These are phyloP conservation scores for Rossbeevera mucosa DNA, from an alignment of 768 basidiomycete species.

Conservation along the genomic window DNA sequence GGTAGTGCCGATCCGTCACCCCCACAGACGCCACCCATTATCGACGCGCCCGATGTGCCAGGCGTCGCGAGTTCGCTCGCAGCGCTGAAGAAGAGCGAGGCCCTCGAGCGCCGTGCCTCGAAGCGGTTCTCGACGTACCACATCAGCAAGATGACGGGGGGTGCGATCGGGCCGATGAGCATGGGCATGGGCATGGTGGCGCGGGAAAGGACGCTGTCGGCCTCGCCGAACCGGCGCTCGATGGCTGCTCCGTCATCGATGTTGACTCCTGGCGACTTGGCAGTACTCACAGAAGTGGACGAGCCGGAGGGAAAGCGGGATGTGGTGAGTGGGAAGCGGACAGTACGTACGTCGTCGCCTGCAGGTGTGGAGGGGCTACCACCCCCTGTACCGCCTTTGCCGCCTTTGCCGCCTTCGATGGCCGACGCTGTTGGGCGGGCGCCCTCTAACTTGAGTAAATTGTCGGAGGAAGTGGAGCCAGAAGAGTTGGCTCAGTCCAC, in stretches of 20 bases:
- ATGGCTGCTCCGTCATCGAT: constrained; percentile 53
- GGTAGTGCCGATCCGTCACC: constrained; percentile 22
- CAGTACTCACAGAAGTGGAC: constrained; percentile 69
- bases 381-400: constrained; percentile 45
- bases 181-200: constrained; percentile 17
- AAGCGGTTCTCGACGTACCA: constrained; percentile 96
- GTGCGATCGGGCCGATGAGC: constrained; percentile 3
- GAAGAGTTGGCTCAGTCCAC: constrained; percentile 15
- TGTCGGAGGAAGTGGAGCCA: constrained; percentile 18
- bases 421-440: constrained; percentile 32
- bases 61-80: constrained; percentile 79
- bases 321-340: constrained; percentile 22
- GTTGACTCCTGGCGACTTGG: constrained; percentile 67
- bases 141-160: constrained; percentile 87
- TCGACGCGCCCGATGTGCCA: constrained; percentile 43
- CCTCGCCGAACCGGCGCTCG: constrained; percentile 59
- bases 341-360: constrained; percentile 36
- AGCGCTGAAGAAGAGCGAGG: constrained; percentile 81
- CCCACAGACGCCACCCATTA: constrained; percentile 33
- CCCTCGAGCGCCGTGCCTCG: constrained; percentile 85
- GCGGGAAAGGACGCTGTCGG: constrained; percentile 44
- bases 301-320: constrained; percentile 33
- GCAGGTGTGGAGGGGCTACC: constrained; percentile 11
- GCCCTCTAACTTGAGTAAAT: constrained; percentile 14
- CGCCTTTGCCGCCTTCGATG: constrained; percentile 46